Evolutionary conservation across 2,329 filamentous ascomycete genomes (phyloP).

Genomic region (Talaromyces sp.): DNA sequence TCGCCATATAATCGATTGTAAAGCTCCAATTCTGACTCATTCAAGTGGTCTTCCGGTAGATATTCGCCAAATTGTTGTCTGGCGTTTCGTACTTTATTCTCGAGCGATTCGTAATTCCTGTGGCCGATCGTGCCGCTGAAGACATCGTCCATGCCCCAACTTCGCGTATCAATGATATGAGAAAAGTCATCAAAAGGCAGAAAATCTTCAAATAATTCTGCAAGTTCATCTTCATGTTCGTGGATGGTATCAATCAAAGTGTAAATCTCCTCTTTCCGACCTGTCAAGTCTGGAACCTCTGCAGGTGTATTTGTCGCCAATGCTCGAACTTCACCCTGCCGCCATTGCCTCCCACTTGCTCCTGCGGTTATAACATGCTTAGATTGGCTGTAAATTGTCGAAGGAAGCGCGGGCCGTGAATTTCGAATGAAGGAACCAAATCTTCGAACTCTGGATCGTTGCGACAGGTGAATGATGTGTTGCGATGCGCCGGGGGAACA

Average conservation of each 20-base stretch:
- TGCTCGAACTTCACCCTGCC: background rate
- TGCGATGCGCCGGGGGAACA: conserved; percentile 28
- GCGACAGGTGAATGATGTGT: conserved; percentile 7
- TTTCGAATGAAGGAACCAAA: conserved; percentile 11
- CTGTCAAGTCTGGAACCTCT: conserved; percentile 20
- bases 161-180: conserved; percentile 23
- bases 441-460: conserved; percentile 20
- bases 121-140: conserved; percentile 30
- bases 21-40: conserved; percentile 65
- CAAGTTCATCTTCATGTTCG: conserved; percentile 33
- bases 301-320: conserved; percentile 21
- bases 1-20: conserved; percentile 80
- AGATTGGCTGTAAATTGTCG: background rate
- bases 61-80: conserved; percentile 73
- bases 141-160: conserved; percentile 27
- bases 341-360: background rate
- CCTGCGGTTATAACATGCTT: background rate
- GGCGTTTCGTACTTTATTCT: conserved; percentile 60
- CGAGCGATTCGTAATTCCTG: conserved; percentile 31
- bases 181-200: conserved; percentile 28
- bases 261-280: conserved; percentile 32
- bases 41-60: conserved; percentile 68
- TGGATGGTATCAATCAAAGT: conserved; percentile 37
- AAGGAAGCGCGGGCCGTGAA: conserved; percentile 12
- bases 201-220: conserved; percentile 34